These are phyloP conservation scores for Prunus armeniaca DNA, from an alignment of 306 rosid genomes.

Conservation along the genomic window DNA sequence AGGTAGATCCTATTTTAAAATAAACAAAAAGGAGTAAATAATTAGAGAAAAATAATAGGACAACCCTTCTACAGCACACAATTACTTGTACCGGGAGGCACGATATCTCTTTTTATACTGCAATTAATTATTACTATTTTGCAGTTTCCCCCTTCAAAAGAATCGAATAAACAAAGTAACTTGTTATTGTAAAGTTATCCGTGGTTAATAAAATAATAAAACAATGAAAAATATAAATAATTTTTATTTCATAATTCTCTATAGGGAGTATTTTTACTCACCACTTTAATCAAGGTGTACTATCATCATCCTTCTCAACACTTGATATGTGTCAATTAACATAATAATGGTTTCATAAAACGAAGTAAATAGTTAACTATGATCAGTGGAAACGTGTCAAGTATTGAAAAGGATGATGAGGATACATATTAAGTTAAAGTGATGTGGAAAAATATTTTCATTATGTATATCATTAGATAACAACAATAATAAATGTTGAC, in stretches of 20 bases:
- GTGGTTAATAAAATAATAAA: background rate
- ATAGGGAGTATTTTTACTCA: no score
- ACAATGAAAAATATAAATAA: background rate
- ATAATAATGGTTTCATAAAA: no score
- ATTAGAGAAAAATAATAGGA: background rate
- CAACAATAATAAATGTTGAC: no score
- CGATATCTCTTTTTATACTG: background rate
- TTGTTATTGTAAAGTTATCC: background rate
- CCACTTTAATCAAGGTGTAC: no score
- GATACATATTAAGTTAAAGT: no score
- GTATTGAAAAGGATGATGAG: no score
- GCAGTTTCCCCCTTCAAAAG: background rate
- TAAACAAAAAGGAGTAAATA: background rate
- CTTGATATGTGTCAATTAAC: no score
- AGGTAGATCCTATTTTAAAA: background rate
- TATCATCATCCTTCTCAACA: accelerated
- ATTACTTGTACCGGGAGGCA: background rate
- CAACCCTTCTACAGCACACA: background rate
- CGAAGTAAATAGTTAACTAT: no score
- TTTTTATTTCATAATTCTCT: no score
- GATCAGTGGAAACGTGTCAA: no score
- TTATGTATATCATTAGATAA: no score
- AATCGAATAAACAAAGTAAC: background rate
- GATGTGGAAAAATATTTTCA: no score
- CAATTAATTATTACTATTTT: background rate